Evolutionary conservation across 441 rosid species (phyloP).

Genomic region (Dalechampia spathulata): DNA sequence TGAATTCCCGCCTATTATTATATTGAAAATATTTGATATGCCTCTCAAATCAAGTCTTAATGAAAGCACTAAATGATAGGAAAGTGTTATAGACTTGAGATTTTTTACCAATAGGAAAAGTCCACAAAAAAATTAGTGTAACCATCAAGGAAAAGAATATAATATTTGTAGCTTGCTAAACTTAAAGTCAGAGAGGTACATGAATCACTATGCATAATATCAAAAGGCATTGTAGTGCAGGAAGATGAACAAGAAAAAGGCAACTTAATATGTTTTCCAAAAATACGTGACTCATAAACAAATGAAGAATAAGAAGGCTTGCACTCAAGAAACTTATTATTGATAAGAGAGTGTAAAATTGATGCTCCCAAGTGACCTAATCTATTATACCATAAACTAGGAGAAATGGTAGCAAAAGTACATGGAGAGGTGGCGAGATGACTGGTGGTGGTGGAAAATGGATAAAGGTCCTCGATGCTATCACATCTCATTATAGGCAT

Average conservation of each 20-base stretch:
- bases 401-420: background rate
- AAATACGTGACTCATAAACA: background rate
- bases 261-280: slow-evolving; percentile 4
- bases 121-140: no score
- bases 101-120: no score
- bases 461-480: background rate
- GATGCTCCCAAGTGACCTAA: background rate
- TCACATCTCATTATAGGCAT: background rate
- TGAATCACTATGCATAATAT: background rate
- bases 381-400: background rate
- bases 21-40: background rate
- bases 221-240: background rate
- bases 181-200: background rate
- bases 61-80: background rate
- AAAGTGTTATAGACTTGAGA: background rate
- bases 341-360: background rate
- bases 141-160: no score
- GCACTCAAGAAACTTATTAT: background rate
- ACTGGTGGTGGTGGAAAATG: background rate
- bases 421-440: background rate
- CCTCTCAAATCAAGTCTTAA: background rate
- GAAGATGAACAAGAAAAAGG: background rate
- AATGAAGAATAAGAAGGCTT: background rate
- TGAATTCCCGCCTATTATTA: background rate
- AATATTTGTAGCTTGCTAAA: no score